Evolutionary conservation across 352 stramenopile species (phyloP).

Genomic region (Aphanomyces astaci): DNA sequence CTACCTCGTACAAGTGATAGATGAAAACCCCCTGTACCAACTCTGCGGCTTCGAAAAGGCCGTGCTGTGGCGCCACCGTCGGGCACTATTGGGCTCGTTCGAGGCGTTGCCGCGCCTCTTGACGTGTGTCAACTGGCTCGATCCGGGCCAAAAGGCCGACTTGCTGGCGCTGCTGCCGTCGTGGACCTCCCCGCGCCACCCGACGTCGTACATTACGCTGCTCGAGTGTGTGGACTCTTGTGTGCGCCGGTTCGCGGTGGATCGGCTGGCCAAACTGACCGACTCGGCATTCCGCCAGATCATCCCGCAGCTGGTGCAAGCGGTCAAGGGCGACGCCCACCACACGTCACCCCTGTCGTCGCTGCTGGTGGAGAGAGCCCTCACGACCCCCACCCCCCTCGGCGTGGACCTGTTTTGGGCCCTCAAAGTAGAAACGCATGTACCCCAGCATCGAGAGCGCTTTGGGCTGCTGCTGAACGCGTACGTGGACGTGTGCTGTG

Average conservation of each 20-base stretch:
- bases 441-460: neutral
- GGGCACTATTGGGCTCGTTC: conserved; percentile 33
- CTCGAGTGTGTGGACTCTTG: conserved; percentile 74
- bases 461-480: conserved; percentile 73
- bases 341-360: conserved; percentile 40
- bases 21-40: conserved; percentile 59
- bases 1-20: conserved; percentile 28
- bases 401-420: conserved; percentile 48
- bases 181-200: conserved; percentile 62
- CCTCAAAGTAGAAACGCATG: conserved; percentile 33
- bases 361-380: conserved; percentile 39
- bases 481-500: conserved; percentile 51
- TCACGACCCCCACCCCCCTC: conserved; percentile 30
- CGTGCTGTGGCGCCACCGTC: conserved; percentile 67
- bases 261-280: conserved; percentile 65
- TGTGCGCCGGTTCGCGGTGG: conserved; percentile 65
- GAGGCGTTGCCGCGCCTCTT: conserved; percentile 72
- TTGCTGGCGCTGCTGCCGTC: conserved; percentile 55
- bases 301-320: conserved; percentile 23
- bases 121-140: conserved; percentile 73
- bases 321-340: conserved; percentile 43
- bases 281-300: conserved; percentile 81
- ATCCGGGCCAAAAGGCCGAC: conserved; percentile 58
- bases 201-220: conserved; percentile 76
- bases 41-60: conserved; percentile 76